phyloP scores from a whole-genome alignment of 306 rosid genomes.

The Betula pendula region DNA sequence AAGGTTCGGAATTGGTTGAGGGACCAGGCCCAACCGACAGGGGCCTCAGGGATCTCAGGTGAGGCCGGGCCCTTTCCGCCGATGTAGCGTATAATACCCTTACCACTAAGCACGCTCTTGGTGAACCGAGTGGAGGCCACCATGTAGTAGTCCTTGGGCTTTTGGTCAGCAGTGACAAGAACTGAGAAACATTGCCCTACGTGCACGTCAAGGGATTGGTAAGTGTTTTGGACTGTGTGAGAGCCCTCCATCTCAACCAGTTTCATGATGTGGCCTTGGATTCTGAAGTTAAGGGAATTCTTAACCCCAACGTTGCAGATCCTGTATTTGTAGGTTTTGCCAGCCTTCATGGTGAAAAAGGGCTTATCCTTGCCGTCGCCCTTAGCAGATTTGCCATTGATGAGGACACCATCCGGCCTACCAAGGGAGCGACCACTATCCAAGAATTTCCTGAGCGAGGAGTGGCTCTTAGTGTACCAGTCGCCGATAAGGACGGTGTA shows the following conservation, averaged over 20 bases:
- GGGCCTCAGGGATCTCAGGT: constrained; percentile 54
- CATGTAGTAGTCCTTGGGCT: constrained; percentile 66
- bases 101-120: constrained; percentile 36
- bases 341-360: constrained; percentile 69
- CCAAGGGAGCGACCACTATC: constrained; percentile 64
- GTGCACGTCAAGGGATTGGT: constrained; percentile 75
- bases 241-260: constrained; percentile 91
- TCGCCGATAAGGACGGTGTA: constrained; percentile 77
- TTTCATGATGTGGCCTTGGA: constrained; percentile 67
- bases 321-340: constrained; percentile 72
- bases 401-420: constrained; percentile 61
- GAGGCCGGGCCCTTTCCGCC: constrained; percentile 56
- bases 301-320: constrained; percentile 79
- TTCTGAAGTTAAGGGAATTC: constrained; percentile 63
- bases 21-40: constrained; percentile 90
- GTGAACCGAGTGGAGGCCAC: constrained; percentile 76
- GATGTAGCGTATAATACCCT: constrained; percentile 55
- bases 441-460: constrained; percentile 35
- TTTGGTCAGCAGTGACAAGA: constrained; percentile 66
- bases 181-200: constrained; percentile 64
- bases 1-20: constrained; percentile 79
- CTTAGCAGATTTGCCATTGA: constrained; percentile 64
- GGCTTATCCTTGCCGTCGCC: constrained; percentile 64
- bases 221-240: constrained; percentile 65
- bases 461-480: constrained; percentile 79